Evolutionary conservation across 768 basidiomycete species (phyloP).

Genomic region (Lepiota venenata): DNA sequence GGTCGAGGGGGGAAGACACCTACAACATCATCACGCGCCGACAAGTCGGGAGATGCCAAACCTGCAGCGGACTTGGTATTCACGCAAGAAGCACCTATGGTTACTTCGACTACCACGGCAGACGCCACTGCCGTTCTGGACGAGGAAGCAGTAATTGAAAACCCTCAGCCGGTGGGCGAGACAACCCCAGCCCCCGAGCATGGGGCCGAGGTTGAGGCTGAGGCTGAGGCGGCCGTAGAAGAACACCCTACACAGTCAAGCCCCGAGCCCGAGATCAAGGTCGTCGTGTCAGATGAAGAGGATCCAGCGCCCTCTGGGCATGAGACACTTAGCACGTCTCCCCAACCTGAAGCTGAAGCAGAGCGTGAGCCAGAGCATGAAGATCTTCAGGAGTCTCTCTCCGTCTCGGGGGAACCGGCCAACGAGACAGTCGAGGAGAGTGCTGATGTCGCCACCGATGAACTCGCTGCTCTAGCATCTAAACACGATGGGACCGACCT

Average conservation of each 20-base stretch:
- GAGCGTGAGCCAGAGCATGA: conserved; percentile 3
- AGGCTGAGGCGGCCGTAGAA: neutral
- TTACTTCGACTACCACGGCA: conserved; percentile 13
- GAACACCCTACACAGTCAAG: neutral
- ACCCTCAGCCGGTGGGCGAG: neutral
- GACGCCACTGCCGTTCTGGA: conserved; percentile 14
- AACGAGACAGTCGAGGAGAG: conserved; percentile 8
- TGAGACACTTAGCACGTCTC: neutral
- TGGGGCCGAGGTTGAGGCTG: neutral
- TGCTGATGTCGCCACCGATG: conserved; percentile 1
- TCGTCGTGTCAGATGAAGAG: conserved; percentile 2
- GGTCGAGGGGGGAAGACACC: conserved; percentile 2
- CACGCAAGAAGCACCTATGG: conserved; percentile 19
- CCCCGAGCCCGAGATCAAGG: neutral
- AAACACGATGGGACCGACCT: conserved; percentile 37
- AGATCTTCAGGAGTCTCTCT: conserved; percentile 5
- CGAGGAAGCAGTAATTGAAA: neutral
- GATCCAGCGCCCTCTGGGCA: neutral
- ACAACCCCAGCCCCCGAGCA: neutral
- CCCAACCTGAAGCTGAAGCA: conserved; percentile 4
- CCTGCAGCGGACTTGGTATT: neutral
- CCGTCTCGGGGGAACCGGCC: neutral
- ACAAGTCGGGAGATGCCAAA: neutral
- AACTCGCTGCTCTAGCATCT: neutral
- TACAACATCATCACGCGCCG: conserved; percentile 13